A percentile compares a stretch with the other conserved stretches of the same genome.
phyloP scores from a whole-genome alignment of 768 basidiomycete species.

The Agrocybe pediades region DNA sequence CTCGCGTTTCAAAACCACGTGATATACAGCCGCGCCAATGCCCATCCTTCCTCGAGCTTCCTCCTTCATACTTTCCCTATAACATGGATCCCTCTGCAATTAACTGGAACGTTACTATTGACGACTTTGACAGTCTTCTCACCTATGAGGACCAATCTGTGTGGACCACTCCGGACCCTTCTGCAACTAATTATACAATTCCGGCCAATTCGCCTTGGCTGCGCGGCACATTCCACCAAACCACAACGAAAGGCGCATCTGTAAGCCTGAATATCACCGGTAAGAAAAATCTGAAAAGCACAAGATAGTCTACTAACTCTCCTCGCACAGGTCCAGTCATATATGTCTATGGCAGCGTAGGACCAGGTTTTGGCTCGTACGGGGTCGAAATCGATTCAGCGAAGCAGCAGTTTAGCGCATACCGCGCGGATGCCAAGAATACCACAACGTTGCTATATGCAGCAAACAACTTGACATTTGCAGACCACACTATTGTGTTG shows the following conservation, averaged over 20 bases:
- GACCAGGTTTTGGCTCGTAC: constrained; percentile 44
- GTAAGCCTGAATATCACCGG: constrained; percentile 47
- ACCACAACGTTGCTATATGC: constrained; percentile 36
- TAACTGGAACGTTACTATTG: constrained; percentile 45
- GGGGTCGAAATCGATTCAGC: constrained; percentile 39
- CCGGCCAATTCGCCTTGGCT: constrained; percentile 36
- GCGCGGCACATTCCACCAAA: constrained; percentile 47
- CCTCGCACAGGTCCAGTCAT: constrained; percentile 37
- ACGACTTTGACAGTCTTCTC: constrained; percentile 49
- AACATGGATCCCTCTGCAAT: constrained; percentile 44
- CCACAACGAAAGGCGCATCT: constrained; percentile 34
- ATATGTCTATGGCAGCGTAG: constrained; percentile 42
- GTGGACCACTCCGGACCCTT: constrained; percentile 52
- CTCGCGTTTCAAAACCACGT: too few species aligned
- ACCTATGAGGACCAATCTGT: constrained; percentile 38
- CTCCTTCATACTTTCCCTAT: too few species aligned
- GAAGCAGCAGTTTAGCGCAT: constrained; percentile 30
- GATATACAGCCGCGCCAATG: too few species aligned
- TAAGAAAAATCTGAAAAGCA: constrained; percentile 12
- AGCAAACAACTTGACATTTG: constrained; percentile 37
- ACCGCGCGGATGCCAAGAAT: constrained; percentile 26
- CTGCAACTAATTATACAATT: constrained; percentile 35
- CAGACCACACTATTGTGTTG: constrained; percentile 36
- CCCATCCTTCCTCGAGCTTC: too few species aligned
- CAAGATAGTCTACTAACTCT: neutral